These are phyloP conservation scores for Teunomyces atbi DNA, from an alignment of 805 yeast genomes.

Conservation along the genomic window DNA sequence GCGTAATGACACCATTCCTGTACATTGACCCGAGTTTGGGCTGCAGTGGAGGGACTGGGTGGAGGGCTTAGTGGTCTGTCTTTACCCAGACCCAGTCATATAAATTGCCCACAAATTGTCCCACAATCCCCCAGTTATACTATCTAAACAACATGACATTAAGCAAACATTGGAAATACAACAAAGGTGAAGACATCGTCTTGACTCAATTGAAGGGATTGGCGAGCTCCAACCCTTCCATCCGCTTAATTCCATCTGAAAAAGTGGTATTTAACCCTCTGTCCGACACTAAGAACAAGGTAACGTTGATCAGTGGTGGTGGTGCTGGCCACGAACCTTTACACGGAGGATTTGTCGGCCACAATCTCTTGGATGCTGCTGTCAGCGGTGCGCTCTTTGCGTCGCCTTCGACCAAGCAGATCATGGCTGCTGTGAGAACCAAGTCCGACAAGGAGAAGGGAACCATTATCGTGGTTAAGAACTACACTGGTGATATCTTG, in stretches of 20 bases:
- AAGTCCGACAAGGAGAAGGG: slow-evolving; percentile 53
- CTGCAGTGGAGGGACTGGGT: background rate
- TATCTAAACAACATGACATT: slow-evolving; percentile 18
- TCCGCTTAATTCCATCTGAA: slow-evolving; percentile 54
- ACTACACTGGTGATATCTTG: slow-evolving; percentile 91
- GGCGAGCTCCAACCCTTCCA: slow-evolving; percentile 52
- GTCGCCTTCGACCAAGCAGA: slow-evolving; percentile 91
- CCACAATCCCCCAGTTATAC: background rate
- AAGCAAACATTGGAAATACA: slow-evolving; percentile 52
- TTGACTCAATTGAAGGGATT: slow-evolving; percentile 51
- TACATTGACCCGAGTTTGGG: background rate
- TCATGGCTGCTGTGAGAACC: slow-evolving; percentile 66
- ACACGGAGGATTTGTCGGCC: slow-evolving; percentile 89
- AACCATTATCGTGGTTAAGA: slow-evolving; percentile 76
- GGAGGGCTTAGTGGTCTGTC: background rate
- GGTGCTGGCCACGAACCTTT: slow-evolving; percentile 96
- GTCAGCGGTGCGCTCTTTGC: slow-evolving; percentile 93
- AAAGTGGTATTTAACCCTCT: slow-evolving; percentile 50
- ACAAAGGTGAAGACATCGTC: slow-evolving; percentile 43
- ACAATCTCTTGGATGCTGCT: slow-evolving; percentile 79
- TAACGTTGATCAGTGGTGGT: slow-evolving; percentile 83
- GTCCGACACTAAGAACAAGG: slow-evolving; percentile 46
- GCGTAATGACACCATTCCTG: background rate
- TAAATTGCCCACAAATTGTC: background rate
- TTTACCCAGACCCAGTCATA: background rate